Evolutionary conservation across 2,329 filamentous ascomycete species (phyloP), one percentile per base, ranked within the genome.

Genomic region (Aspergillus candidus): DNA sequence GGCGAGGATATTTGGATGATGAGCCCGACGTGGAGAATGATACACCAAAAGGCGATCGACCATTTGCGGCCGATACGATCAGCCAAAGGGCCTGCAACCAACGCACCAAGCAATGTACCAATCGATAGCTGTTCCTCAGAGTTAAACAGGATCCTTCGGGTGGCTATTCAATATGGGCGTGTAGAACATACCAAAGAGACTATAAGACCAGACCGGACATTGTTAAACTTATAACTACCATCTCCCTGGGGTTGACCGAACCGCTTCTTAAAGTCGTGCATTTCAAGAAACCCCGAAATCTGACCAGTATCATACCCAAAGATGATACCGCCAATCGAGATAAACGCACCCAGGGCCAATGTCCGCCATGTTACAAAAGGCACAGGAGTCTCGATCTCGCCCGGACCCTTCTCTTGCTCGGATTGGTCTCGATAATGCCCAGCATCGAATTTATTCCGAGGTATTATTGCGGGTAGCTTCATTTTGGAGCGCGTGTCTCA

Each of bases 291-390:
- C 3, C 69, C 69, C 1, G 63, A 68, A 32, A 72, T 71, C 50
- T 71, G 69, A 49, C 69, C 65, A 10, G 69, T 69, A 43, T 70
- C 63, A 38, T 66, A 69, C 11, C 67, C 65, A 37, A 68, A 69
- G 17, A 71, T 60, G 17, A 71, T 61, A 15, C 68, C 68, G 34
- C 69, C 68, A 58, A 71, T 70, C 1, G 69, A 71, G 34, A 71
- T 64, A 33, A 71, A 63, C 12, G 69, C 53, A 8, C 65, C 66
- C 62, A 72, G 66, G 41, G 60, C 46, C 35, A 69, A 54, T 4
- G 67, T 63, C 13, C 61, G 58, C 52, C 59, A 53, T 33, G 68
- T 72, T 32, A 72, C 40, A 6, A 57, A 50, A 1, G 63, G 63
- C 1, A 66, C 53, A 0, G 60, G 59, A 3, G 53, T 58, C 32